Evolutionary conservation across 768 basidiomycete genomes (phyloP).

Genomic region (Leccinum arenicola): DNA sequence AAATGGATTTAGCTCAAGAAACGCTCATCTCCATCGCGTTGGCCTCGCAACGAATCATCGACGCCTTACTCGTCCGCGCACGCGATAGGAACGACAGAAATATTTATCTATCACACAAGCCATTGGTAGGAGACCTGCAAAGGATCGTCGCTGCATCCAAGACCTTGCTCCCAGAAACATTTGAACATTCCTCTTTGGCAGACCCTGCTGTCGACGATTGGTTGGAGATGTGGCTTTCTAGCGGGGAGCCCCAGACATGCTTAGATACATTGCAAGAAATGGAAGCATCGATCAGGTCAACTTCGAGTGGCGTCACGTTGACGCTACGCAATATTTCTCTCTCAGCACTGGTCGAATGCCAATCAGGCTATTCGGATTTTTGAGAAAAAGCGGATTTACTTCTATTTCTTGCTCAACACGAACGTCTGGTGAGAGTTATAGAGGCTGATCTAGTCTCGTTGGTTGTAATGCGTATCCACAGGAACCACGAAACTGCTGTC

Average conservation of each 20-base stretch:
- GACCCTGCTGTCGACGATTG: background rate
- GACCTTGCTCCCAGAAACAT: background rate
- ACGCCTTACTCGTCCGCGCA: too few species aligned
- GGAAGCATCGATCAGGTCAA: background rate
- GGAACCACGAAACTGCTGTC: too few species aligned
- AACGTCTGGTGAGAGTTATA: background rate
- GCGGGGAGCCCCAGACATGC: background rate
- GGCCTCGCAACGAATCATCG: too few species aligned
- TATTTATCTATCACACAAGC: background rate
- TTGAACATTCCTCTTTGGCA: background rate
- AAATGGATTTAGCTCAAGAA: too few species aligned
- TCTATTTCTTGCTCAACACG: background rate
- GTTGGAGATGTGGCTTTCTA: background rate
- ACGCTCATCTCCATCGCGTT: too few species aligned
- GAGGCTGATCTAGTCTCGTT: too few species aligned
- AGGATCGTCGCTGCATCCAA: background rate
- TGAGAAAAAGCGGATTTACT: background rate
- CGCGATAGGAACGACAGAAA: too few species aligned
- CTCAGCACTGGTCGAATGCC: background rate
- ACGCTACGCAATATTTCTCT: background rate
- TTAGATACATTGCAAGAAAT: background rate
- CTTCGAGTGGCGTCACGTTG: background rate
- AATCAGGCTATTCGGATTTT: background rate
- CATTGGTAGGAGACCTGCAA: background rate
- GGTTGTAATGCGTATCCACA: too few species aligned